These are phyloP conservation scores for Calonectria pseudoturangicola DNA, from an alignment of 2,329 filamentous ascomycete genomes.

Conservation along the genomic window DNA sequence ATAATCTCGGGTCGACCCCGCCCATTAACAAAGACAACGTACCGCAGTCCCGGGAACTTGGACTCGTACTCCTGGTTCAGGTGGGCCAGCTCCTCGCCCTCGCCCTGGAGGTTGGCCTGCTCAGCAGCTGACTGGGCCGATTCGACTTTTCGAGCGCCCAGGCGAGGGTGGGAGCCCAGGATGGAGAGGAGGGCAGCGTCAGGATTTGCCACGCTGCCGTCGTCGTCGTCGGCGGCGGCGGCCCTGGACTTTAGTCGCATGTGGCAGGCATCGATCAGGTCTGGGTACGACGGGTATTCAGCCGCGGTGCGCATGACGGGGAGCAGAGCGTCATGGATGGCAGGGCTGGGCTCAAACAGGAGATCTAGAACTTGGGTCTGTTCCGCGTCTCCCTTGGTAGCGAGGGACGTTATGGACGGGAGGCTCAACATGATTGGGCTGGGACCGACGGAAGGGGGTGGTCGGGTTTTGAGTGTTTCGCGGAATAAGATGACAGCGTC, in stretches of 20 bases:
- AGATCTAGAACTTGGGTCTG: conserved; percentile 80
- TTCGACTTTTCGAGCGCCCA: conserved; percentile 88
- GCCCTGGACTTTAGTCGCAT: conserved; percentile 77
- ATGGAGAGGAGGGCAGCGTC: conserved; percentile 79
- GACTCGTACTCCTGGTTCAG: conserved; percentile 88
- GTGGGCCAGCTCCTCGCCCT: conserved; percentile 75
- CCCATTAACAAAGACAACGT: conserved; percentile 95
- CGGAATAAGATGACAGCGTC: conserved; percentile 1
- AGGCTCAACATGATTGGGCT: conserved; percentile 13
- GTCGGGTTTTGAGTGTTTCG: background rate
- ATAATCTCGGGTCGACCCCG: conserved; percentile 84
- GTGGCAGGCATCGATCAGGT: conserved; percentile 81
- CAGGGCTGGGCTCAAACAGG: conserved; percentile 88
- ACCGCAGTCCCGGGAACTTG: conserved; percentile 87
- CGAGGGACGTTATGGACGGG: conserved; percentile 62
- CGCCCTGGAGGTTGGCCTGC: conserved; percentile 83
- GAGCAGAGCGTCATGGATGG: conserved; percentile 82
- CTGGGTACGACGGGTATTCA: conserved; percentile 79
- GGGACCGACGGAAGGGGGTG: background rate
- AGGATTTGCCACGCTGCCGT: conserved; percentile 61
- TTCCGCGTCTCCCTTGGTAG: conserved; percentile 71
- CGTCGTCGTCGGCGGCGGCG: conserved; percentile 67
- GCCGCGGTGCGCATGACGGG: conserved; percentile 74
- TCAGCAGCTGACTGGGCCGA: conserved; percentile 88
- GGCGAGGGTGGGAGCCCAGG: conserved; percentile 86